Evolutionary conservation across 345 rosid species (phyloP), one percentile per base, ranked within the genome.

Genomic region (Camelina hispida): DNA sequence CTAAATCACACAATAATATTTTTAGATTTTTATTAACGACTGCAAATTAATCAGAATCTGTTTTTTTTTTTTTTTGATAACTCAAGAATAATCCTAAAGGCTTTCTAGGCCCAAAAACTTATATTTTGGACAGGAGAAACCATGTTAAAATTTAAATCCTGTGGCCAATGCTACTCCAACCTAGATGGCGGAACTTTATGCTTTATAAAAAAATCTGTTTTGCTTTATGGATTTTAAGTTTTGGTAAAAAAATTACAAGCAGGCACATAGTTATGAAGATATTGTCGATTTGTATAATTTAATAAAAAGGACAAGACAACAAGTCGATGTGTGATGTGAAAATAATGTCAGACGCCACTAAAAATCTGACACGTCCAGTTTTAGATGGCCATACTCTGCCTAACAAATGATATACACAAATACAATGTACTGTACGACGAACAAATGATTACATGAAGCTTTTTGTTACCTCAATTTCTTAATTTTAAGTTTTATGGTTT

Each of bases 261-360:
- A 34, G 22, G 22, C 22, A 20, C 63, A 58, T 34, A 58, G 17
- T 34, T 16, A 30, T 35, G 44, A 17, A 34, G 63, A 58, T 16
- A 35, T 16, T 34, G 63, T 16, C 25, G 15, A 23, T 56, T 56
- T 28, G 42, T 32, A 57, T 15, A 32, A 7, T 57, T 57, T 57
- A 57, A 57, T 57, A 54, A 58, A 58, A 58, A 58, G 30, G 65
- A 38, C 30, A 60, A 62, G 37, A 43, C 67, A 38, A 68, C 61
- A 53, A 53, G 42, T 15, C 61, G 23, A 53, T 20, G 22, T 20
- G 22, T 20, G 22, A 20, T 20, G 42, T 11, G 52, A 25, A 44
- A 25, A 11, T 2, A 40, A 46, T 2, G 15, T 20, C 22, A 20
- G 22, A 20, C 40, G 5, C 53, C 63, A 42, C 30, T 42, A 17